These are phyloP conservation scores for Fusarium tupiense DNA, from an alignment of 2,329 filamentous ascomycete genomes.

Conservation along the genomic window DNA sequence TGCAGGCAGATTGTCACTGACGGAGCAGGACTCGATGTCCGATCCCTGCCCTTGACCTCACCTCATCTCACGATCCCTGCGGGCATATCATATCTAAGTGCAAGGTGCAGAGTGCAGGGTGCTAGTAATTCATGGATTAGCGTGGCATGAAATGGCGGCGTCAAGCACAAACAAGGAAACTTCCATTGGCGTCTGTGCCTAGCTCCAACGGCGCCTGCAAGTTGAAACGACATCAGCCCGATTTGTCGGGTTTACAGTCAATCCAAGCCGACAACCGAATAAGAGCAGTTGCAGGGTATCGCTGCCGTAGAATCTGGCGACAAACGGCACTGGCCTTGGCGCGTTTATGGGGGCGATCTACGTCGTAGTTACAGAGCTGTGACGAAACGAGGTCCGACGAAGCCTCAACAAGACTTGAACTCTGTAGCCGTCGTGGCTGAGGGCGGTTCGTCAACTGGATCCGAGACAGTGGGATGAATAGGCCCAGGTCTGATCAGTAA, in stretches of 20 bases:
- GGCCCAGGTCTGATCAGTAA: slow-evolving; percentile 12
- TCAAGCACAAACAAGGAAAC: background rate
- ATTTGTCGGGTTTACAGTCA: background rate
- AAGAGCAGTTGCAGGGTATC: background rate
- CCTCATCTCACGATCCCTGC: background rate
- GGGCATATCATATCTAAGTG: background rate
- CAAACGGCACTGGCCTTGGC: background rate
- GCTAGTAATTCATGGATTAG: background rate
- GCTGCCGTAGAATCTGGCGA: background rate
- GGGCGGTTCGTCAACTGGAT: background rate
- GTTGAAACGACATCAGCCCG: background rate
- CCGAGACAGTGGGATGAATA: background rate
- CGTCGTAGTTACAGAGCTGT: background rate
- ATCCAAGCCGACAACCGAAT: background rate
- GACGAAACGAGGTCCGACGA: background rate
- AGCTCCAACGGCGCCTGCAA: background rate
- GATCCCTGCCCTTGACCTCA: background rate
- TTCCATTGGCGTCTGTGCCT: background rate
- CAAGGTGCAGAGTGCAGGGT: background rate
- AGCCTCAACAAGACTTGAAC: background rate
- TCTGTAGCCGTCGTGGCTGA: background rate
- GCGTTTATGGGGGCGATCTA: background rate
- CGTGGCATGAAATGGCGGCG: background rate
- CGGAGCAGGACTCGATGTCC: background rate
- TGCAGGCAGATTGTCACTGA: background rate